Evolutionary conservation across 352 stramenopile species (phyloP).

Genomic region (Phytophthora pluvialis): DNA sequence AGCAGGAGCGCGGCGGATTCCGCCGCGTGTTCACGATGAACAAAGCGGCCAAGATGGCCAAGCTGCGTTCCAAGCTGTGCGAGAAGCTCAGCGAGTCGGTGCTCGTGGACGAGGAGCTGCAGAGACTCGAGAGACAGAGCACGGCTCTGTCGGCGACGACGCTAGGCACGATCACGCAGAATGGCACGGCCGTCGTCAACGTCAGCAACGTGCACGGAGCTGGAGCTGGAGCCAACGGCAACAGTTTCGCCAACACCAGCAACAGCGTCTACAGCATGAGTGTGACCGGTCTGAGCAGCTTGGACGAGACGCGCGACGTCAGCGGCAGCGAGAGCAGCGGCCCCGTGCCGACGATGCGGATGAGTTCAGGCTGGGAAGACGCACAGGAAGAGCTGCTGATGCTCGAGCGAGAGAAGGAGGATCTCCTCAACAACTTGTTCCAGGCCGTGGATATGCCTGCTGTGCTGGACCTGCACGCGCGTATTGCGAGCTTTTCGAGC

Average conservation of each 20-base stretch:
- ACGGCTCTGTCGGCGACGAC: constrained; percentile 66
- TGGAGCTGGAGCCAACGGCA: constrained; percentile 14
- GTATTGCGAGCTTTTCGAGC: constrained; percentile 74
- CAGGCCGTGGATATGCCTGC: constrained; percentile 62
- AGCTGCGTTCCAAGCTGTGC: constrained; percentile 70
- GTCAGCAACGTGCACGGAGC: constrained; percentile 46
- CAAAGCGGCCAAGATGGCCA: constrained; percentile 72
- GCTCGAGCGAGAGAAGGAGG: constrained; percentile 76
- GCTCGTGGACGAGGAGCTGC: constrained; percentile 67
- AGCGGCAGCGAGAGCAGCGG: constrained; percentile 46
- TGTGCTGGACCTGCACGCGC: constrained; percentile 72
- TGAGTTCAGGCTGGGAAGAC: constrained; percentile 49
- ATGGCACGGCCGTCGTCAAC: constrained; percentile 39
- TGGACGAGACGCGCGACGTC: constrained; percentile 40
- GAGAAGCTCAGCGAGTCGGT: constrained; percentile 80
- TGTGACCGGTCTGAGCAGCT: constrained; percentile 20
- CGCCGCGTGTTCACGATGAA: constrained; percentile 79
- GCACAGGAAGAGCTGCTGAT: constrained; percentile 64
- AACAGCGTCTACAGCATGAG: constrained; percentile 35
- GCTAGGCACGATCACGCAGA: constrained; percentile 49
- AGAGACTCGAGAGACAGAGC: constrained; percentile 70
- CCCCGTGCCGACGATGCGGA: constrained; percentile 22
- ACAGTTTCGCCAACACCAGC: constrained; percentile 29
- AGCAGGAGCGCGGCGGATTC: constrained; percentile 66
- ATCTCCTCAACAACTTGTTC: constrained; percentile 73